Evolutionary conservation across 2,329 filamentous ascomycete species (phyloP), one percentile per base, ranked within the genome.

Genomic region (Westerdykella sp.): DNA sequence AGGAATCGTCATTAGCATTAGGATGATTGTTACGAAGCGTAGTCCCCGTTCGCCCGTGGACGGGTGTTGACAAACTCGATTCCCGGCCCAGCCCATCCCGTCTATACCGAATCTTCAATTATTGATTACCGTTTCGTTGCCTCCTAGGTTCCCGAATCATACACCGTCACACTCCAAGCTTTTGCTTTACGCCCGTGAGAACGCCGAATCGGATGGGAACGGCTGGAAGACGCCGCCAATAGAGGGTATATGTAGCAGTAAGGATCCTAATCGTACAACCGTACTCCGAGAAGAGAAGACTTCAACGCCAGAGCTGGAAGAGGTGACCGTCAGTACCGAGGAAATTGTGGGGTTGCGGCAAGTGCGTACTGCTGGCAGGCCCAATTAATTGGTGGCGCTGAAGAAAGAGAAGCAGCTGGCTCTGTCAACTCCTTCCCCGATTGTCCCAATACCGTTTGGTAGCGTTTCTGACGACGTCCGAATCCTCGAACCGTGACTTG

Each of bases 401-500:
- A 9, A 28, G 25, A 34, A 12, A 34, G 16, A 18, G 16, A 35
- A 35, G 32, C 18, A 35, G 32, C 9, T 3, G 10, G 13, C 32
- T 9, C n/a, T 15, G 44, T 63, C 58, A 54, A 47, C 48, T 45
- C 42, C 48, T 37, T 10, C 51, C 65, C 45, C 63, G 63, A 47
- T 71, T 65, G 51, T 77, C 69, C 78, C 78, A 81, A 58, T 76
- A 81, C 12, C 77, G 74, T 48, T 70, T 73, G 40, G 79, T 73
- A 10, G 77, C 77, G 40, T 66, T 68, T 53, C 73, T 72, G 16
- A 76, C 72, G 39, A 77, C 57, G 21, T 66, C 59, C 13, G 69
- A 69, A 46, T 78, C 77, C 23, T 70, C 64, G 59, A 84, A 88
- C 9, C 83, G 78, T 49, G 77, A 68, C 49, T 85, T 83, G 65